Percentiles rank a stretch among this genome's conserved stretches.
phyloP scores from a whole-genome alignment of 2,329 filamentous ascomycete species.

The Colletotrichum destructivum region DNA sequence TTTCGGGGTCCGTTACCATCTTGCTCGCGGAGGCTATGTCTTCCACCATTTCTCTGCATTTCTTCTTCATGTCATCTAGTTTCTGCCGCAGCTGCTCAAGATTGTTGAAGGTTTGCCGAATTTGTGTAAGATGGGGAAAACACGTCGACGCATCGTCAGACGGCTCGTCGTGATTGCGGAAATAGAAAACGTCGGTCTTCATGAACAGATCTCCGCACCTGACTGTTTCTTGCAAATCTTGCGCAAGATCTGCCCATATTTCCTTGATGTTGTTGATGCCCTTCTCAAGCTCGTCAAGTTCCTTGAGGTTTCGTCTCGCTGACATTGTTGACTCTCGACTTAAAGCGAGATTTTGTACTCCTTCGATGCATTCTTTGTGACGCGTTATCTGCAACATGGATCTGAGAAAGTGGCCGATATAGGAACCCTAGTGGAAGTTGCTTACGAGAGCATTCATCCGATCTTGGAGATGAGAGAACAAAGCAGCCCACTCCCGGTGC shows the following conservation, averaged over 20 bases:
- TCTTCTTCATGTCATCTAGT: background rate
- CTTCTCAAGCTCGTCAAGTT: background rate
- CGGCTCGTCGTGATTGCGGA: background rate
- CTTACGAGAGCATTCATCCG: background rate
- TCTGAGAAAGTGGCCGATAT: no score
- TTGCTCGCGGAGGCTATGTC: background rate
- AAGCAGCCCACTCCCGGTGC: background rate
- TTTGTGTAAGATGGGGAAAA: background rate
- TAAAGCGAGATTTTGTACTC: background rate
- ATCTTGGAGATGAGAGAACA: background rate
- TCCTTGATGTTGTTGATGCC: background rate
- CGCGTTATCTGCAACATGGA: background rate
- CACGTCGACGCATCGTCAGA: background rate
- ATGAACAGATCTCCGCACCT: background rate
- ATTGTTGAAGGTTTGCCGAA: background rate
- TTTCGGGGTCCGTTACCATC: no score
- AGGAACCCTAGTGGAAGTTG: no score
- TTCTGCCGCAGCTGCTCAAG: background rate
- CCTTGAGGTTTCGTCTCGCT: background rate
- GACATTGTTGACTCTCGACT: background rate
- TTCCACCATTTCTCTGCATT: background rate
- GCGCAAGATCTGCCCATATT: fast-evolving
- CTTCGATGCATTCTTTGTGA: background rate
- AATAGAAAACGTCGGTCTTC: slow-evolving; percentile 9
- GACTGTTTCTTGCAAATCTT: background rate